These are phyloP conservation scores for Grosmannia penicillata DNA, from an alignment of 2,329 filamentous ascomycete genomes.

Conservation along the genomic window DNA sequence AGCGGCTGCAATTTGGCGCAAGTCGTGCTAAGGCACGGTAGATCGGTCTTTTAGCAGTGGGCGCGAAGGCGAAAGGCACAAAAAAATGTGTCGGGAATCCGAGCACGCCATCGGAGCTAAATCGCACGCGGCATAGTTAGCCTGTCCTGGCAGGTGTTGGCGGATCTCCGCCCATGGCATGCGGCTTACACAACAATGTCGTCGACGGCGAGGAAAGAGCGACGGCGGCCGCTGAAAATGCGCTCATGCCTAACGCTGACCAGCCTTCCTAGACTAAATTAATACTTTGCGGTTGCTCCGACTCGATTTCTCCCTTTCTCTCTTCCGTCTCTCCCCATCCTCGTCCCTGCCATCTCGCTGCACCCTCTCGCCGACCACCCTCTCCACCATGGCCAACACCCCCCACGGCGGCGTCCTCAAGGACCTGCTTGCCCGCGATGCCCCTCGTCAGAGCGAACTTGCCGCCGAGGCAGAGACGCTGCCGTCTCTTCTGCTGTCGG, in stretches of 20 bases:
- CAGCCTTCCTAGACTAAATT: no score
- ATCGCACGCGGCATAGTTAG: conserved; percentile 1
- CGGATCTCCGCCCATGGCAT: no score
- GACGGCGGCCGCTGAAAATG: no score
- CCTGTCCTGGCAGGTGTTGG: background rate
- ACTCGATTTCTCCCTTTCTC: background rate
- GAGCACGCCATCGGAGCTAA: conserved; percentile 14
- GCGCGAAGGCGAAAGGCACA: background rate
- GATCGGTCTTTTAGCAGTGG: no score
- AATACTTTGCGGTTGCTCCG: no score
- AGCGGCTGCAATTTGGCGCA: no score
- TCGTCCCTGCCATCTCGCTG: background rate
- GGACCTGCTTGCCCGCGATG: conserved; percentile 91
- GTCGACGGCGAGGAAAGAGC: no score
- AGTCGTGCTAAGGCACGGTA: background rate
- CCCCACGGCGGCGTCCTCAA: conserved; percentile 91
- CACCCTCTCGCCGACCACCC: background rate
- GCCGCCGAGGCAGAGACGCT: conserved; percentile 72
- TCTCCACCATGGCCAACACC: conserved; percentile 45
- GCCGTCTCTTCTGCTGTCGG: conserved; percentile 69
- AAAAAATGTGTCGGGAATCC: conserved; percentile 1
- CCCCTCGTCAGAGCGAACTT: conserved; percentile 67
- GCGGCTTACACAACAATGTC: no score
- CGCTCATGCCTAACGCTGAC: no score
- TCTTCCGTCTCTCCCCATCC: background rate